Evolutionary conservation across 345 rosid genomes (phyloP).

Genomic region (Aquilaria sinensis): DNA sequence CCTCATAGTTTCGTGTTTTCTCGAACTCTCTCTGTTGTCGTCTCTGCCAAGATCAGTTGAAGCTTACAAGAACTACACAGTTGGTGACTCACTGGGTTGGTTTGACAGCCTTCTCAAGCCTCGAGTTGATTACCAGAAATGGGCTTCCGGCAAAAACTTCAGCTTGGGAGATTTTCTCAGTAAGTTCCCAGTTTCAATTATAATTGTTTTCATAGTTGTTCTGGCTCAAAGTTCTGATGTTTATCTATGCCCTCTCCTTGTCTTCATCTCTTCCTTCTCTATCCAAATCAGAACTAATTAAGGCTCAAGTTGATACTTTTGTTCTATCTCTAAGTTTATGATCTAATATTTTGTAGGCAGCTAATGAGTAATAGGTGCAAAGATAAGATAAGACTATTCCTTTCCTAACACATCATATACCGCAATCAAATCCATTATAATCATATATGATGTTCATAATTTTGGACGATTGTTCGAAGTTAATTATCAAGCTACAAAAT

Average conservation of each 20-base stretch:
- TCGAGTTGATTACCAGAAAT: slow-evolving; percentile 62
- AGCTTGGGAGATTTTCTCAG: slow-evolving; percentile 91
- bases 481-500: too few relatives aligned
- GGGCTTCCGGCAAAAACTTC: slow-evolving; percentile 72
- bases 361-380: too few relatives aligned
- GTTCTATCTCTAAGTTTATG: too few relatives aligned
- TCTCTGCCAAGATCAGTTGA: slow-evolving; percentile 25
- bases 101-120: slow-evolving; percentile 46
- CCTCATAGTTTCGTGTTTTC: slow-evolving; percentile 9
- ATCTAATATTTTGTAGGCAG: too few relatives aligned
- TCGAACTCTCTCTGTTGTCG: not conserved
- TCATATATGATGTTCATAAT: too few relatives aligned
- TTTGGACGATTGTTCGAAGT: too few relatives aligned
- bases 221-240: not conserved
- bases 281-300: too few relatives aligned
- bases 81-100: slow-evolving; percentile 83
- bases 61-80: slow-evolving; percentile 87
- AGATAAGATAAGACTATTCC: too few relatives aligned
- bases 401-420: too few relatives aligned
- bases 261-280: not conserved
- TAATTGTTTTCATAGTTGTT: too few relatives aligned
- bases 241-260: not conserved
- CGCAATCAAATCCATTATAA: too few relatives aligned
- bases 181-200: slow-evolving; percentile 24
- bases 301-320: too few relatives aligned